Percentiles rank a stretch among this genome's conserved stretches.
Conservation (phyloP, 1,284 basidiomycete genomes). For the Trichosporon sp. region DNA sequence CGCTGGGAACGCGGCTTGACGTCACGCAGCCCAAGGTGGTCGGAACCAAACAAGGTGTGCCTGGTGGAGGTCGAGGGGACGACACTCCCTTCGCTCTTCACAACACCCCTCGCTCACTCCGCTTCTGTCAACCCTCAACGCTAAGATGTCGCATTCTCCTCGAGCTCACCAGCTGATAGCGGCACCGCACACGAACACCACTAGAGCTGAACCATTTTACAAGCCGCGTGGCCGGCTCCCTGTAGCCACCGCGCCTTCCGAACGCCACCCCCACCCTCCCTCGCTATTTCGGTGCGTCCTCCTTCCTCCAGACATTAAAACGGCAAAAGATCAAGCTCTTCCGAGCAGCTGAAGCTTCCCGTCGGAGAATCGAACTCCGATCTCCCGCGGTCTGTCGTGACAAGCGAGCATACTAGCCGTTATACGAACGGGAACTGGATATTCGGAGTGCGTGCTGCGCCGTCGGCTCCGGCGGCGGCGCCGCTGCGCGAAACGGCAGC, state of each 20-base stretch:
- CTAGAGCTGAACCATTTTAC: too few species aligned
- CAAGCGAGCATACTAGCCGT: neutral
- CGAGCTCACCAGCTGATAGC: too few species aligned
- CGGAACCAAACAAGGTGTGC: constrained; percentile 4
- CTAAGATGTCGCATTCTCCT: too few species aligned
- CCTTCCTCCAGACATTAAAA: neutral
- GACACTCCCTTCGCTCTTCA: neutral
- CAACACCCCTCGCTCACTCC: neutral
- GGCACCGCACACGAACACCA: too few species aligned
- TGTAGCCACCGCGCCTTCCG: too few species aligned
- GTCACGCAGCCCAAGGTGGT: neutral
- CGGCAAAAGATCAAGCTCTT: neutral
- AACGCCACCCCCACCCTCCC: neutral
- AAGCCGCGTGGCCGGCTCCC: too few species aligned
- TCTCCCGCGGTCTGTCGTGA: neutral
- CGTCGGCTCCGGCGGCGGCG: neutral
- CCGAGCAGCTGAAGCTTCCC: neutral
- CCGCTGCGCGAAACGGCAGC: neutral
- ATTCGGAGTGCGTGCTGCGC: neutral
- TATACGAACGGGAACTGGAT: neutral
- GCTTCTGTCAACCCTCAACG: neutral
- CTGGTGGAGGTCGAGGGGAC: neutral
- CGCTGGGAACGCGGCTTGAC: neutral
- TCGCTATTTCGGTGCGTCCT: neutral
- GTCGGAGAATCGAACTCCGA: neutral